Conservation (phyloP, 164 flowering plant genomes). For the Taxillus chinensis region DNA sequence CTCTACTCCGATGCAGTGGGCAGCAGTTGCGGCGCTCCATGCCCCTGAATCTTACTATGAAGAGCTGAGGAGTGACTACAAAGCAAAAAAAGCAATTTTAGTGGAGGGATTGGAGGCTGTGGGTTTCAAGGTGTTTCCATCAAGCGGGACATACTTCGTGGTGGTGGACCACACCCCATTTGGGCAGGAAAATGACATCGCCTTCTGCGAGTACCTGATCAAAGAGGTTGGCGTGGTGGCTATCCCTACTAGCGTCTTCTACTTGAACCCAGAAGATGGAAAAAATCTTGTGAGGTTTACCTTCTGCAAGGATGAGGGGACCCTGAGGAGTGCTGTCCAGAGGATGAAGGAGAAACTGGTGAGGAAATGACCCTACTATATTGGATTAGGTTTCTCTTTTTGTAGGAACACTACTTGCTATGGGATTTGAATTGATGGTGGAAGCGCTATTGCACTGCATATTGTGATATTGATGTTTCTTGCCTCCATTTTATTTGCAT, state of each 20-base stretch:
- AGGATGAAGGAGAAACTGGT: slow-evolving; percentile 82
- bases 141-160: slow-evolving; percentile 94
- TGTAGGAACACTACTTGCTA: too few relatives aligned
- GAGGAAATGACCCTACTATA: slow-evolving; percentile 19
- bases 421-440: too few relatives aligned
- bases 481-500: too few relatives aligned
- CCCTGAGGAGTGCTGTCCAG: slow-evolving; percentile 68
- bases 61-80: slow-evolving; percentile 74
- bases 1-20: slow-evolving; percentile 85
- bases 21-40: slow-evolving; percentile 64
- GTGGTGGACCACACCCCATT: slow-evolving; percentile 93
- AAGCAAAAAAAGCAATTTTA: slow-evolving; percentile 66
- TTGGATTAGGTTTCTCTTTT: not conserved
- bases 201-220: slow-evolving; percentile 87
- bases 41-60: slow-evolving; percentile 76
- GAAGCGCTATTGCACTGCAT: too few relatives aligned
- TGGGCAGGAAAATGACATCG: slow-evolving; percentile 70
- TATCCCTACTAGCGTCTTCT: slow-evolving; percentile 91
- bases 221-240: slow-evolving; percentile 94
- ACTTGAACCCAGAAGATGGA: slow-evolving; percentile 87
- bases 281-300: slow-evolving; percentile 93
- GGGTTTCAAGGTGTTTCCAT: slow-evolving; percentile 76
- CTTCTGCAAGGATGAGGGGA: slow-evolving; percentile 93
- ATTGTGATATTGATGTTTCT: too few relatives aligned
- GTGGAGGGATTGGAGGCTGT: slow-evolving; percentile 77